Conservation (phyloP, 768 basidiomycete genomes). For the Podaxis sp. region DNA sequence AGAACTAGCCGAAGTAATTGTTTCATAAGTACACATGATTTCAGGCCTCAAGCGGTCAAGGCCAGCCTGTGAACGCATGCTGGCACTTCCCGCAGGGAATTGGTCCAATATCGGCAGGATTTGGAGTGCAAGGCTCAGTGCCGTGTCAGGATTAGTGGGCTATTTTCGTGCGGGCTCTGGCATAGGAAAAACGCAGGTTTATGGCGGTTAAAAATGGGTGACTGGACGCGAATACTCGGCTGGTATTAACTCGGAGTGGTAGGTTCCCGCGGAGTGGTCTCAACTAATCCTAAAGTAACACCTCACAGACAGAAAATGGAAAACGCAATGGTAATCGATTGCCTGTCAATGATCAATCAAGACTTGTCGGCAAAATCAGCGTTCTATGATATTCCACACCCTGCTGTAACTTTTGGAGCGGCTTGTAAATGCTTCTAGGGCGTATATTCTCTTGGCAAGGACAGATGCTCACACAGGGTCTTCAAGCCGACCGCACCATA, state of each 20-base stretch:
- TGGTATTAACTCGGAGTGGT: neutral
- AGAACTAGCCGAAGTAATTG: neutral
- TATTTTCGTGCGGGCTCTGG: neutral
- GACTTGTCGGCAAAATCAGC: neutral
- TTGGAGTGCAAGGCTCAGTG: neutral
- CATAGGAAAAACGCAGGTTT: neutral
- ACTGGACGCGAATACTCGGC: neutral
- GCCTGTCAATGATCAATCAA: neutral
- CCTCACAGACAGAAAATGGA: neutral
- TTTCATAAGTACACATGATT: neutral
- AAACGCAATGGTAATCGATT: neutral
- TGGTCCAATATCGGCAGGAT: slow-evolving; percentile 3
- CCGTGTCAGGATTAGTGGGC: neutral
- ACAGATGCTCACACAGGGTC: neutral
- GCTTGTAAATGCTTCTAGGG: too few species aligned
- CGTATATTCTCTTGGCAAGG: neutral
- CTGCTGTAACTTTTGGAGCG: neutral
- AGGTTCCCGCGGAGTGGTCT: neutral
- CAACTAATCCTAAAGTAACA: too few species aligned
- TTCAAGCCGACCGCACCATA: neutral
- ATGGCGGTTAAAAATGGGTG: neutral
- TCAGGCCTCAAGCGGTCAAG: neutral
- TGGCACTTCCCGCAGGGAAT: neutral
- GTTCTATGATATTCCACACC: neutral
- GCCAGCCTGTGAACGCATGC: neutral